Base-by-base conservation (phyloP, 2,329 filamentous ascomycete genomes). In the Paecilomyces sp. region DNA sequence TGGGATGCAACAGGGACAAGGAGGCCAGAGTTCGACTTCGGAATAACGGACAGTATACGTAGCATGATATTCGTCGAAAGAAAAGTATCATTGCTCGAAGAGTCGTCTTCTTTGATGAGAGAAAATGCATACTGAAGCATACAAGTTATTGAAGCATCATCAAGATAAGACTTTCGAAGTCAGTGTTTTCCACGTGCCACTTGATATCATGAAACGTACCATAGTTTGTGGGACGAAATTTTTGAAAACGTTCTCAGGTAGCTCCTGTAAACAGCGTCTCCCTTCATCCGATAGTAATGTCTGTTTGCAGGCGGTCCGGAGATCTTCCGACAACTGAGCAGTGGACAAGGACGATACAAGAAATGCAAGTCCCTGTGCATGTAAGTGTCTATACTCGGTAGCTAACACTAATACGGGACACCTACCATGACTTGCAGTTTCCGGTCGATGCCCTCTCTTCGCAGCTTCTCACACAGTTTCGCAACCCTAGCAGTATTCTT, bases 381-480 rank as follows among this genome's bases (percentile, higher is more conserved):
- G 24, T 59, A 1, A 57, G 59, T 58, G 57, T 60, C 12, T 22
- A n/a, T 9, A 4, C n/a, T 28, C 6, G 25, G 6, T 28, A 36
- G 52, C 22, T 28, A 11, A 4, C 47, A 0, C 12, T 11, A 25
- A 4, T 15, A 24, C 28, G 11, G 31, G n/a, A 34, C 24, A 67
- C 54, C 18, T 68, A 76, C 75, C 70, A 73, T 69, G 25, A 72
- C 68, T 55, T 74, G 72, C 15, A 73, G 64, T 12, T 70, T 65
- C 4, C 56, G 54, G 52, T 70, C 58, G 24, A 74, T 66, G 33
- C 65, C 71, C 7, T 68, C 62, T 33, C 66, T 67, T 3, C 64
- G 61, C 12, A 76, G 62, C 61, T 77, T 77, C 54, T 76, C 74
- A 22, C 69, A 72, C 18, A 77, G 58, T 55, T 77, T 77, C 11